Evolutionary conservation across 352 stramenopile species (phyloP).

Genomic region (Phytopythium mirpurense): DNA sequence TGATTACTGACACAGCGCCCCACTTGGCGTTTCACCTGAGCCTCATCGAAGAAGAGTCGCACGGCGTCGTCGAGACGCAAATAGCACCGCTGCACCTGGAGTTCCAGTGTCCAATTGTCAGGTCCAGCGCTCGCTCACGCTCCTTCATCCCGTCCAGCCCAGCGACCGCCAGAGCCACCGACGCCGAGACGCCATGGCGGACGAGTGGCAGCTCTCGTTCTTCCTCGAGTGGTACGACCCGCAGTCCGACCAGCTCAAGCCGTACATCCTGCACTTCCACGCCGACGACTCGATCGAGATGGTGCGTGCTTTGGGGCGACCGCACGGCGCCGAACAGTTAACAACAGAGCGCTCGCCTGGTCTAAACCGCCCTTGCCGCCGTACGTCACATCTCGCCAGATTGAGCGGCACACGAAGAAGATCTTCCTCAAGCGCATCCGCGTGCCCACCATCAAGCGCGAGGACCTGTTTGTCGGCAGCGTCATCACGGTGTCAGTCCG

Average conservation of each 20-base stretch:
- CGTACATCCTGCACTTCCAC: constrained; percentile 73
- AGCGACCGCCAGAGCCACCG: neutral
- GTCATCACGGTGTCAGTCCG: constrained; percentile 56
- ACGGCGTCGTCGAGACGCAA: neutral
- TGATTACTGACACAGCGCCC: too few species aligned
- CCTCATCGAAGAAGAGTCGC: too few species aligned
- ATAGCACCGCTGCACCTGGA: neutral
- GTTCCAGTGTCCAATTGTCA: neutral
- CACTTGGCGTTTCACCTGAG: too few species aligned
- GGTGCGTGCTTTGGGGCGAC: constrained; percentile 23
- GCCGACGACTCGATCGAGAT: constrained; percentile 69
- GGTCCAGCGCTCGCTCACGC: too few species aligned
- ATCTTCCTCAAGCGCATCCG: constrained; percentile 78
- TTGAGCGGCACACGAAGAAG: constrained; percentile 52
- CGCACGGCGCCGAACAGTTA: too few species aligned
- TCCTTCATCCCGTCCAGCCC: neutral
- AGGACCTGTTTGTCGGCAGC: constrained; percentile 64
- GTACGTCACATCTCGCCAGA: too few species aligned
- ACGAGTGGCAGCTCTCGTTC: constrained; percentile 66
- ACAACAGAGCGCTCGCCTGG: too few species aligned
- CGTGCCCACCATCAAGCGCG: constrained; percentile 56
- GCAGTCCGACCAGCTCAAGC: constrained; percentile 60
- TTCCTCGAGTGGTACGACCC: constrained; percentile 78
- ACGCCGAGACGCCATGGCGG: constrained; percentile 17
- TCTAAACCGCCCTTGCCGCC: too few species aligned